Conservation (phyloP, 495 filamentous ascomycete genomes). For the Beverwykella pulmonaria region DNA sequence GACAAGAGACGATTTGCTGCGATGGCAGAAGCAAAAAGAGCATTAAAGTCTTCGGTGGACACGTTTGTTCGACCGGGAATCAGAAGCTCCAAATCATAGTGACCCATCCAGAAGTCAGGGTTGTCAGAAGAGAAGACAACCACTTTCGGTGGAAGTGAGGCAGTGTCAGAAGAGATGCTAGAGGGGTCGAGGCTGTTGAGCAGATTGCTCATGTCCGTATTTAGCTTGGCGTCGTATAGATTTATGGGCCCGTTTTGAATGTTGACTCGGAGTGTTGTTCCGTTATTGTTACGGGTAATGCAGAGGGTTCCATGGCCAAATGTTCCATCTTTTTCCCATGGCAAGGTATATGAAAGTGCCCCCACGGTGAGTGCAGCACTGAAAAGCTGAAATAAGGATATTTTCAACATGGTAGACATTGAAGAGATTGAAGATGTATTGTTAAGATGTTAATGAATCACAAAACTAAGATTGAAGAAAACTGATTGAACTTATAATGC, state of each 20-base stretch:
- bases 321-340: constrained; percentile 10
- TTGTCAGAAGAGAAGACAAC: constrained; percentile 37
- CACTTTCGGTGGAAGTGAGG: constrained; percentile 35
- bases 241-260: constrained; percentile 14
- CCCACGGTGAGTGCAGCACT: not conserved
- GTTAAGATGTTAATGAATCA: not conserved
- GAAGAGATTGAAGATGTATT: not conserved
- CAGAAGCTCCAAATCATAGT: constrained; percentile 8
- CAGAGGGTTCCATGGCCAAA: constrained; percentile 6
- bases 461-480: not conserved
- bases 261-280: constrained; percentile 2
- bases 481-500: not conserved
- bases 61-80: constrained; percentile 9
- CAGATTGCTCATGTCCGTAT: not conserved
- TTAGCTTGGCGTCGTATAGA: constrained; percentile 12
- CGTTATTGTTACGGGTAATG: constrained; percentile 1
- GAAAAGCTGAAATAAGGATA: not conserved
- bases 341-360: not conserved
- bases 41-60: constrained; percentile 4
- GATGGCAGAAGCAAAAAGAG: constrained; percentile 18
- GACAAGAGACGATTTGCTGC: not conserved
- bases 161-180: not conserved
- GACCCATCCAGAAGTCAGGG: constrained; percentile 37
- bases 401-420: constrained; percentile 4
- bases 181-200: not conserved